phyloP scores from a whole-genome alignment of 345 rosid genomes.

The Draba incana region DNA sequence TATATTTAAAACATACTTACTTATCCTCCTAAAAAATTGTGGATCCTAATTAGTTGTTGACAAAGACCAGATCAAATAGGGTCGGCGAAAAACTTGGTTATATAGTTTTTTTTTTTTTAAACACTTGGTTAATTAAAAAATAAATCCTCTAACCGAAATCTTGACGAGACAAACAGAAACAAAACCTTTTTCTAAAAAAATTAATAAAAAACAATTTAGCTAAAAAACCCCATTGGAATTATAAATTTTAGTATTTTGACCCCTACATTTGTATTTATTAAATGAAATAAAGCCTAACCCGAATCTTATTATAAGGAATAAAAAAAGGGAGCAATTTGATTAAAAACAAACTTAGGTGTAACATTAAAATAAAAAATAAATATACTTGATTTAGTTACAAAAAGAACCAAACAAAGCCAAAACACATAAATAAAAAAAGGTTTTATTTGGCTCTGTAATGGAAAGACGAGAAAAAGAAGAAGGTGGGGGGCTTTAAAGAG shows the following conservation, averaged over 20 bases:
- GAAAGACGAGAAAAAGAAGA: constrained; percentile 20
- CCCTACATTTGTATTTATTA: neutral
- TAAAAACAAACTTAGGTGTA: neutral
- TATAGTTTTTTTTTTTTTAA: neutral
- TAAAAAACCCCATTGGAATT: too few relatives aligned
- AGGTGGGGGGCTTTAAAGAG: constrained; percentile 27
- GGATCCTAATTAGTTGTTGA: constrained; percentile 33
- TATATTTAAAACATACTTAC: neutral
- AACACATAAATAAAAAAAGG: neutral
- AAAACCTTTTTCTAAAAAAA: neutral
- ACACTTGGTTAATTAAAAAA: constrained; percentile 17
- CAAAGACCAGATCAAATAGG: constrained; percentile 37
- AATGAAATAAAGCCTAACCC: too few relatives aligned
- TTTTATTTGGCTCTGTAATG: neutral
- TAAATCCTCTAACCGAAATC: neutral
- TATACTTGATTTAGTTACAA: neutral
- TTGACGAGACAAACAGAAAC: neutral
- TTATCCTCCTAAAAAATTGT: constrained; percentile 5
- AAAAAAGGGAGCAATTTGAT: constrained; percentile 2
- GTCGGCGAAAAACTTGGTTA: constrained; percentile 30
- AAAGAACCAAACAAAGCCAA: neutral
- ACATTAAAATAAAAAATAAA: neutral
- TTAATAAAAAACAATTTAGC: neutral
- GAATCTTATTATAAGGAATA: neutral
- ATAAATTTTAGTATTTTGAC: neutral